Conservation (phyloP, 306 rosid species). For the Sechiopsis laciniata region DNA sequence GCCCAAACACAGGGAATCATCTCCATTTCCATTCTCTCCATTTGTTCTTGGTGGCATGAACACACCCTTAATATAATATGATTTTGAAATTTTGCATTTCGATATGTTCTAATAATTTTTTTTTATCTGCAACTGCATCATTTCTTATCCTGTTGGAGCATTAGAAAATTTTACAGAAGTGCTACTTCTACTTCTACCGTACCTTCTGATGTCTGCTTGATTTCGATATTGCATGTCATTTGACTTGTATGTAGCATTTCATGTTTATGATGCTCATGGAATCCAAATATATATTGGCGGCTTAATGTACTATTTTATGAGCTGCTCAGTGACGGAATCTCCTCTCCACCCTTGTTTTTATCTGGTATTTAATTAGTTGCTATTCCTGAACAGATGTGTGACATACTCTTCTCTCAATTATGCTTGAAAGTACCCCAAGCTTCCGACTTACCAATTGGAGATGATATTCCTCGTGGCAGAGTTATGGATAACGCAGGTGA, state of each 20-base stretch:
- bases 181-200: slow-evolving; percentile 1
- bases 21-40: too few relatives aligned
- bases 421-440: slow-evolving; percentile 79
- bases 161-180: not conserved
- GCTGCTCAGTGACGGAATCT: slow-evolving; percentile 2
- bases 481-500: slow-evolving; percentile 31
- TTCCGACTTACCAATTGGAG: slow-evolving; percentile 52
- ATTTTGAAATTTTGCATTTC: not conserved
- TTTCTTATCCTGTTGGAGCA: slow-evolving; percentile 2
- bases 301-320: not conserved
- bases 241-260: not conserved
- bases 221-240: not conserved
- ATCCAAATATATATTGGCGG: not conserved
- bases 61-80: slow-evolving; percentile 14
- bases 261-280: slow-evolving; percentile 9
- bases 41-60: too few relatives aligned
- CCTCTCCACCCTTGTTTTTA: slow-evolving; percentile 3
- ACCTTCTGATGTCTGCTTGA: not conserved
- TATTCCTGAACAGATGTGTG: slow-evolving; percentile 79
- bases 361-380: slow-evolving; percentile 9
- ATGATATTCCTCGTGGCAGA: slow-evolving; percentile 45
- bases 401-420: slow-evolving; percentile 86
- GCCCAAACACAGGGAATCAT: too few relatives aligned
- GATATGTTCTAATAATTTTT: not conserved
- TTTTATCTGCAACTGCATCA: not conserved